Conservation (phyloP, 139 green algal genomes). For the Dunaliella primolecta region DNA sequence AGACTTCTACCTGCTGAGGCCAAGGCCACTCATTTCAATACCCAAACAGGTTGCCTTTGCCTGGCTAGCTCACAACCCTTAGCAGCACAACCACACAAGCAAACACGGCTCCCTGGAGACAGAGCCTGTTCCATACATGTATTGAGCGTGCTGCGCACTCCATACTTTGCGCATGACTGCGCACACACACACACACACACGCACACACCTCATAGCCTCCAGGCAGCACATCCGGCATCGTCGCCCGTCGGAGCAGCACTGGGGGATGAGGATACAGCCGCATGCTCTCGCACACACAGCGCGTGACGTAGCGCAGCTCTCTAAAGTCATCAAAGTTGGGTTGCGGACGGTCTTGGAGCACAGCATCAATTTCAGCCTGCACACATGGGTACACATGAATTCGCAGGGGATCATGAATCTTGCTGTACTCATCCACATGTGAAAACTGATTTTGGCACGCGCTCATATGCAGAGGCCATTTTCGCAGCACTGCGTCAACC, state of each 20-base stretch:
- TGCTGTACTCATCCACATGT: background rate
- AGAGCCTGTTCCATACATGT: no score
- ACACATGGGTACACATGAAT: constrained; percentile 6
- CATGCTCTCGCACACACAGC: constrained; percentile 96
- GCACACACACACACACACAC: background rate
- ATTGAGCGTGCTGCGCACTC: no score
- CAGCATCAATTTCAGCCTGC: constrained; percentile 85
- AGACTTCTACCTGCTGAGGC: no score
- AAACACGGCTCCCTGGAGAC: no score
- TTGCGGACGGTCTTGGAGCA: constrained; percentile 64
- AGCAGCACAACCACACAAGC: no score
- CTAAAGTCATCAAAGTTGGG: constrained; percentile 65
- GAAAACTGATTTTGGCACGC: no score
- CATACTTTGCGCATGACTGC: no score
- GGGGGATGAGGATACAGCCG: constrained; percentile 97
- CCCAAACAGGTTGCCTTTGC: no score
- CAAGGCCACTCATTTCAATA: no score
- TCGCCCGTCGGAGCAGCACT: constrained; percentile 83
- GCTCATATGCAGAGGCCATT: no score
- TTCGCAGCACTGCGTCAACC: no score
- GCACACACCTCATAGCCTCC: constrained; percentile 56
- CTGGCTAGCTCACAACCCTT: no score
- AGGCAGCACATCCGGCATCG: constrained; percentile 81
- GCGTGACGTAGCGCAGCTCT: constrained; percentile 83
- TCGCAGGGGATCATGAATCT: background rate